These are phyloP conservation scores for Lipomyces kockii DNA, from an alignment of 805 yeast species.

Conservation along the genomic window DNA sequence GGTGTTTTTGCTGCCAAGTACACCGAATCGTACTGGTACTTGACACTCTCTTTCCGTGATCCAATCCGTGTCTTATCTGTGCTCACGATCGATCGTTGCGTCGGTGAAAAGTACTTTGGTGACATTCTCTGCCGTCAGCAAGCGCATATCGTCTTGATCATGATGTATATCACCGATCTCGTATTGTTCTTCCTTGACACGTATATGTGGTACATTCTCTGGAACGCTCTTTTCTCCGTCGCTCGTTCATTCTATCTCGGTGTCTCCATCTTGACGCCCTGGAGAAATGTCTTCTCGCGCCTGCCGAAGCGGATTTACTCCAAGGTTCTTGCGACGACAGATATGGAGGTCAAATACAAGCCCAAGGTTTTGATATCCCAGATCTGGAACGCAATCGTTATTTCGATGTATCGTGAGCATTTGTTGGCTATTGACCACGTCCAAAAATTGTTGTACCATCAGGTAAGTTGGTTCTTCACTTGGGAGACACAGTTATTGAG, in stretches of 20 bases:
- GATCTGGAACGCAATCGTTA: conserved; percentile 98
- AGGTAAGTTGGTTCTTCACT: conserved; percentile 45
- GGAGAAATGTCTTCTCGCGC: conserved; percentile 98
- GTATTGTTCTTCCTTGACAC: conserved; percentile 97
- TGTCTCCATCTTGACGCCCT: conserved; percentile 97
- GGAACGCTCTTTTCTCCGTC: conserved; percentile 92
- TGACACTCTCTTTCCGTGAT: conserved; percentile 87
- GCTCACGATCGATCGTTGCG: conserved; percentile 82
- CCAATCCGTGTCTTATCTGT: conserved; percentile 89
- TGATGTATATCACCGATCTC: conserved; percentile 92
- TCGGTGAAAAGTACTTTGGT: conserved; percentile 92
- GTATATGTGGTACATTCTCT: conserved; percentile 96
- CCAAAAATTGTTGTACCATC: conserved; percentile 95
- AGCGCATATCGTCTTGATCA: conserved; percentile 84
- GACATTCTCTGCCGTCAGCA: conserved; percentile 77
- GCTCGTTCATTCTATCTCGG: conserved; percentile 98
- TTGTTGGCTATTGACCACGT: conserved; percentile 97
- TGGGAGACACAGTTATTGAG: not conserved
- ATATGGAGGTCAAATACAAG: conserved; percentile 98
- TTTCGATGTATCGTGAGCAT: conserved; percentile 99
- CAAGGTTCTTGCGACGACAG: conserved; percentile 95
- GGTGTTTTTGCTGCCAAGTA: conserved; percentile 88
- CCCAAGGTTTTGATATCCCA: conserved; percentile 98
- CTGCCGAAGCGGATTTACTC: conserved; percentile 98
- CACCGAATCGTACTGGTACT: conserved; percentile 88